Base-by-base conservation (phyloP, 2,329 filamentous ascomycete species). In the Trichoderma breve region DNA sequence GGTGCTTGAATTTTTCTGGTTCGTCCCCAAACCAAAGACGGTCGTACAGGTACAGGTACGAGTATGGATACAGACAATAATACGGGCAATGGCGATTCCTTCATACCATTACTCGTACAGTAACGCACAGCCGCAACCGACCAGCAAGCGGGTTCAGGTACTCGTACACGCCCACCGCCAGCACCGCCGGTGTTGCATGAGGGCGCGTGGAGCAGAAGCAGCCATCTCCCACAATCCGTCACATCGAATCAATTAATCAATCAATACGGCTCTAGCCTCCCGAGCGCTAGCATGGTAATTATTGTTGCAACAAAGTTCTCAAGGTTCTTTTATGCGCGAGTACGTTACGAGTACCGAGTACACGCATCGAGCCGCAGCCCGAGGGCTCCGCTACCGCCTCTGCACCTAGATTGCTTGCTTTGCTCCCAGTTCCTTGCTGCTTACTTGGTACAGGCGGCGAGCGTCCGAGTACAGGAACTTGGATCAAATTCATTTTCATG, bases 121-220 rank as follows among this genome's bases (percentile, higher is more conserved):
- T 61, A 39, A 70, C 57, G 26, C 39, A 70, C 66, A 70, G 26
- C 66, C 66, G 57, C 39, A 69, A 53, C 62, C 62, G 62, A 53
- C 62, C 11, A 69, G 24, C 55, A 39, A 57, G 36, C 39, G 28
- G 28, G 51, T 51, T 32, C 26, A 51, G 14, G 51, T 34, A 12
- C 26, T 34, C 12, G 47, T 34, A 12, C 26, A 51, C 12, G 47
- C 66, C 66, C 66, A 66, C 63, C 63, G 57, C 32, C 64, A 28
- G 64, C 30, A 32, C 64, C 64, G 66, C 39, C 39, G 66, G 66
- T 62, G 66, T 70, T 62, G 34, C 66, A 70, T 69, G 66, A 61
- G 51, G 53, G 53, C 55, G 32, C 64, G 64, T 67, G 64, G 64
- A 43, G 51, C 51, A 58, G 64, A 51, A 39, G 43, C 28, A 32